Percentiles rank a stretch among this genome's conserved stretches.
These are phyloP conservation scores for Plectosphaerella sp. DNA, from an alignment of 2,329 filamentous ascomycete genomes.

Conservation along the genomic window DNA sequence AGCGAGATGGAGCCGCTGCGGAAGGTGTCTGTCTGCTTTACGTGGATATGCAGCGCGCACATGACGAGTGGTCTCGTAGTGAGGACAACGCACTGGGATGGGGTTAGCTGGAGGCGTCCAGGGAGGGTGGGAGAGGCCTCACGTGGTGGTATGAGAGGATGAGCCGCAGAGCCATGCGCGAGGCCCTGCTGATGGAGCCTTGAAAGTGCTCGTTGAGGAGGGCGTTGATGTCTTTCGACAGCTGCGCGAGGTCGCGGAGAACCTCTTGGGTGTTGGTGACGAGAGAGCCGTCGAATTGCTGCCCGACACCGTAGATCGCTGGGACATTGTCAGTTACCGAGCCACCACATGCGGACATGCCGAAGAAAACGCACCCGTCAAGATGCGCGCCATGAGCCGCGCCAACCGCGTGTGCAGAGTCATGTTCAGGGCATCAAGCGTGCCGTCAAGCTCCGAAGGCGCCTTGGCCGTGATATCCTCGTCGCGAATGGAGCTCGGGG, in stretches of 20 bases:
- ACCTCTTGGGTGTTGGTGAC: conserved; percentile 10
- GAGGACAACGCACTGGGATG: conserved; percentile 8
- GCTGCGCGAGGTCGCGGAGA: conserved; percentile 7
- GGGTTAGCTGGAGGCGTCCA: background rate
- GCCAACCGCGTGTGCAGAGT: conserved; percentile 10
- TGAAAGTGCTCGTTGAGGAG: conserved; percentile 11
- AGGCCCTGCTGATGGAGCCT: conserved; percentile 10
- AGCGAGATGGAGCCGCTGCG: conserved; percentile 5
- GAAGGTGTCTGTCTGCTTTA: conserved; percentile 9
- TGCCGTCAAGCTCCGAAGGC: conserved; percentile 7
- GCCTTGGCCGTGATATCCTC: conserved; percentile 12
- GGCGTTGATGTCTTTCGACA: conserved; percentile 9
- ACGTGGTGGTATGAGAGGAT: conserved; percentile 18
- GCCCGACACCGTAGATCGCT: conserved; percentile 12
- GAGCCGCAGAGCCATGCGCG: conserved; percentile 10
- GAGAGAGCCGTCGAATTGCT: conserved; percentile 11
- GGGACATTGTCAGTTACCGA: background rate
- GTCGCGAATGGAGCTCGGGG: conserved; percentile 11
- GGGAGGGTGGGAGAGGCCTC: background rate
- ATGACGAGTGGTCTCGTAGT: conserved; percentile 10
- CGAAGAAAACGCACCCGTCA: conserved; percentile 3
- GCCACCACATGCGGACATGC: background rate
- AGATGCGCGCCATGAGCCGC: conserved; percentile 10
- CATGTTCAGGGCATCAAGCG: conserved; percentile 11
- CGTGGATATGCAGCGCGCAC: conserved; percentile 20